Evolutionary conservation across 2,329 filamentous ascomycete genomes (phyloP), one percentile per base, ranked within the genome.

Genomic region (Pyrenochaeta sp.): DNA sequence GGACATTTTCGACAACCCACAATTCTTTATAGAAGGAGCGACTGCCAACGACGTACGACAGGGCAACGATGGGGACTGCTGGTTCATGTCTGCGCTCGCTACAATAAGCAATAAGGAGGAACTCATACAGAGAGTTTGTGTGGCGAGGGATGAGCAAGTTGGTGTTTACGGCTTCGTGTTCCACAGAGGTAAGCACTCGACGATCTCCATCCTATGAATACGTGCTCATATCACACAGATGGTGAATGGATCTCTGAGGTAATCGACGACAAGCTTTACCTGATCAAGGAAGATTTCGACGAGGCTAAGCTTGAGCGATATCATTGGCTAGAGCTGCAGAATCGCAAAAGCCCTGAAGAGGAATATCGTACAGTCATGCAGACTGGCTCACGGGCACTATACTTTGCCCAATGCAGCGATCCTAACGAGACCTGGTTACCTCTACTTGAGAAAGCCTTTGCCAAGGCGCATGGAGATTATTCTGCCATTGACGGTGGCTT

Each of bases 201-300:
- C 6, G 36, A 17, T 21, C 48, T 32, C 50, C 36, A 31, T 11
- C 44, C 32, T 6, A 41, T 45, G 43, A 51, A 45, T 50, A 48
- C 44, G 29, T 37, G 56, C 71, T 75, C 39, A 75, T 56, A 14
- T 49, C 12, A 43, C 41, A 42, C 60, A 85, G 91, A 94, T 63
- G 92, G 92, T 47, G 91, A 95, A 75, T 97, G 92, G 92, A 90
- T 94, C 51, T 92, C 92, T 64, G 92, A 90, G 52, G 93, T 97
- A 57, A 87, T 97, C 54, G 92, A 97, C 69, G 92, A 97, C 75
- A 96, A 96, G 76, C 82, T 97, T 2, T 96, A 91, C 72, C 83
- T 96, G 15, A 90, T 88, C 54, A 91, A 90, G 1, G 89, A 91
- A 4, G 89, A 90, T 68, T 96, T 91, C 79, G 90, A 96, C 61